Evolutionary conservation across 768 basidiomycete genomes (phyloP).

Genomic region (Heimioporus sp.): DNA sequence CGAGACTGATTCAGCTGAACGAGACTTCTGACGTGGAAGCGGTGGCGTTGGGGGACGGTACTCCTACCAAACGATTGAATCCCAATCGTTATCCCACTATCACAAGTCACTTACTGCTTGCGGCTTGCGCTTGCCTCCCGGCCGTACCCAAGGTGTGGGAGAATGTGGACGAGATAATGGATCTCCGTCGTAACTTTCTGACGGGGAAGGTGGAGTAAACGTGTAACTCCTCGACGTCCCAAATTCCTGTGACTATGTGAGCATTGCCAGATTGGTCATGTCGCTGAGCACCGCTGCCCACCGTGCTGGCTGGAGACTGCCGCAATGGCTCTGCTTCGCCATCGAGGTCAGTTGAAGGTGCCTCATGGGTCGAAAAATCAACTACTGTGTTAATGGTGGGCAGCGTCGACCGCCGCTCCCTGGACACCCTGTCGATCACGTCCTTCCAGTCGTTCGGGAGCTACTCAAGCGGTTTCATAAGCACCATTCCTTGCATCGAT

Average conservation of each 20-base stretch:
- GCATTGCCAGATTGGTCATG: constrained; percentile 21
- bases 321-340: constrained; percentile 27
- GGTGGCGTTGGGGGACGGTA: constrained; percentile 64
- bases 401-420: constrained; percentile 30
- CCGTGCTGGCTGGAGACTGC: constrained; percentile 34
- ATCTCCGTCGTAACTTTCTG: constrained; percentile 33
- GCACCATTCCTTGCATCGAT: background rate
- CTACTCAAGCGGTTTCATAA: constrained; percentile 13
- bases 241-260: constrained; percentile 33
- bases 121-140: constrained; percentile 22
- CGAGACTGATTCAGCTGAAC: constrained; percentile 25
- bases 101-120: constrained; percentile 22
- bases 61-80: constrained; percentile 30
- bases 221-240: constrained; percentile 29
- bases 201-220: constrained; percentile 34
- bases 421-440: constrained; percentile 32
- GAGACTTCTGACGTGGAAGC: constrained; percentile 39
- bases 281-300: constrained; percentile 29
- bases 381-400: constrained; percentile 33
- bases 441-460: constrained; percentile 37
- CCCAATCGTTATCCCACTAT: background rate
- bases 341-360: constrained; percentile 22
- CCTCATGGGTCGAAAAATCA: constrained; percentile 27
- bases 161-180: constrained; percentile 35
- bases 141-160: constrained; percentile 34